Percentiles rank a stretch among this genome's conserved stretches.
Conservation (phyloP, 768 basidiomycete genomes). For the Tulasnella calospora region DNA sequence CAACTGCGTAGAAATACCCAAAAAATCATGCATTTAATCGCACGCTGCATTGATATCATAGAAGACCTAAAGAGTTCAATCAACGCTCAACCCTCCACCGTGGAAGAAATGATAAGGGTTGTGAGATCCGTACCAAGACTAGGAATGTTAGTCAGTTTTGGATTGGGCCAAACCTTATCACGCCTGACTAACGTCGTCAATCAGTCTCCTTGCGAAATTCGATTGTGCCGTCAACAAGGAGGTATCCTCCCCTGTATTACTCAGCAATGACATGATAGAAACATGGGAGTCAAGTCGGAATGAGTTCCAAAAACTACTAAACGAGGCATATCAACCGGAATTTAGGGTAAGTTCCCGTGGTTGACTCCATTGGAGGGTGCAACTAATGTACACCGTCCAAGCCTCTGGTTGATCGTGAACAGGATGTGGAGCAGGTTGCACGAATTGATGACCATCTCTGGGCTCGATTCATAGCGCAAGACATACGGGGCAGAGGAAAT, state of each 20-base stretch:
- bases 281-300: background rate
- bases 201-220: background rate
- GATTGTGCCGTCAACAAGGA: background rate
- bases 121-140: background rate
- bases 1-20: background rate
- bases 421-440: background rate
- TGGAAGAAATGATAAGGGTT: background rate
- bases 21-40: background rate
- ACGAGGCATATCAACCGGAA: background rate
- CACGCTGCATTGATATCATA: background rate
- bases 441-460: background rate
- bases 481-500: background rate
- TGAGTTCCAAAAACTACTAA: background rate
- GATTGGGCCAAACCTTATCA: no score
- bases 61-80: background rate
- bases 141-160: background rate
- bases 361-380: background rate
- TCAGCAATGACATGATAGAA: background rate
- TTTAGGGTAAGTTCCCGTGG: background rate
- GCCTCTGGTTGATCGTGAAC: background rate
- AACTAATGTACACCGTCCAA: background rate
- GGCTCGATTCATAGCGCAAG: background rate
- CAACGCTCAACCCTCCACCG: no score
- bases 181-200: no score
- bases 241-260: background rate